Conservation (phyloP, 805 yeast genomes). For the Candida sphagnicola region DNA sequence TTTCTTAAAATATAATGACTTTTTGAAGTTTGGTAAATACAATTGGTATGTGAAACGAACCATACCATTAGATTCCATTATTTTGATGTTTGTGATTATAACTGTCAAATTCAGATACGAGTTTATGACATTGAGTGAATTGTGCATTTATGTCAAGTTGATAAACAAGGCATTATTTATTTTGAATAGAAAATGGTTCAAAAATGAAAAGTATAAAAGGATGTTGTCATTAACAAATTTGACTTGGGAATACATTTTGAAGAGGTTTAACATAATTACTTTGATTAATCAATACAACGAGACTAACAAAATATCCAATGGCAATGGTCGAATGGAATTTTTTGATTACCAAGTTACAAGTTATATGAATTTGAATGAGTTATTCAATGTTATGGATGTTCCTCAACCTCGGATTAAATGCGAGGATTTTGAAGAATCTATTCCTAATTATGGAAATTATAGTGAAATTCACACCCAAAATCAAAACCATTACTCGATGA, state of each 20-base stretch:
- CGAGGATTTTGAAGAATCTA: conserved; percentile 2
- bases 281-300: conserved; percentile 23
- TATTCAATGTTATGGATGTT: conserved; percentile 40
- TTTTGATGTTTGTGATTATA: conserved; percentile 48
- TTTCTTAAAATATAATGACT: conserved; percentile 49
- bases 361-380: conserved; percentile 35
- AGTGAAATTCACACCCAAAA: background rate
- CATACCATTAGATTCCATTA: conserved; percentile 58
- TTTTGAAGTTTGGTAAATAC: conserved; percentile 48
- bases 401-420: conserved; percentile 30
- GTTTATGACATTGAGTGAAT: conserved; percentile 33
- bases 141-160: conserved; percentile 34
- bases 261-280: conserved; percentile 27
- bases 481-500: background rate
- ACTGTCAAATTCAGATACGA: conserved; percentile 48
- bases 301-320: conserved; percentile 14
- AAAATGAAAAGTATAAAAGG: conserved; percentile 42
- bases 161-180: conserved; percentile 41
- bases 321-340: conserved; percentile 24
- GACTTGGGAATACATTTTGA: conserved; percentile 41
- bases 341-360: conserved; percentile 40
- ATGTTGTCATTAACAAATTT: conserved; percentile 40
- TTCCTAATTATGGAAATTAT: background rate
- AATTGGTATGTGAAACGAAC: conserved; percentile 61
- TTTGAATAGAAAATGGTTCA: conserved; percentile 41